Percentiles rank a stretch among this genome's conserved stretches.
These are phyloP conservation scores for Penicillium sp. DNA, from an alignment of 2,329 filamentous ascomycete species.

Conservation along the genomic window DNA sequence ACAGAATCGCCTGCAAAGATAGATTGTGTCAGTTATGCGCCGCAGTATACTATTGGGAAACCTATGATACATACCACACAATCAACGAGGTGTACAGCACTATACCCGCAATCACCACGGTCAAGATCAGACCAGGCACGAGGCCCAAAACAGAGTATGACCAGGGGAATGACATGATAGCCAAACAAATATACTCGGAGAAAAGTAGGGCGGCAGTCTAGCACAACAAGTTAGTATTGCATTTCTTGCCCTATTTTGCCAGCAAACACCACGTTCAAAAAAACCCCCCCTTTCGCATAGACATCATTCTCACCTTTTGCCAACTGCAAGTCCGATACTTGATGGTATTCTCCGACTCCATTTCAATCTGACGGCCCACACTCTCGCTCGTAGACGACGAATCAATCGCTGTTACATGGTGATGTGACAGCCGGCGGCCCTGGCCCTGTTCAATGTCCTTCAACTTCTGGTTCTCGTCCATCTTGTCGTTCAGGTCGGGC, in stretches of 20 bases:
- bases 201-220: conserved; percentile 86
- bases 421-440: conserved; percentile 23
- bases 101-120: conserved; percentile 72
- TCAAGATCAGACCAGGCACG: conserved; percentile 83
- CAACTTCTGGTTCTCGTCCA: conserved; percentile 30
- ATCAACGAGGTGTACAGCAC: conserved; percentile 82
- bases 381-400: conserved; percentile 49
- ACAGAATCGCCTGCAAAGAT: conserved; percentile 75
- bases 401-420: conserved; percentile 28
- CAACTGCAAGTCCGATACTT: conserved; percentile 93
- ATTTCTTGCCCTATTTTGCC: background rate
- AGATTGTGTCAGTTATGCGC: conserved; percentile 23
- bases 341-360: conserved; percentile 78
- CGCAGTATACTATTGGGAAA: background rate
- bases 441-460: conserved; percentile 38
- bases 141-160: conserved; percentile 87
- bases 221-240: background rate
- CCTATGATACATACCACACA: conserved; percentile 55
- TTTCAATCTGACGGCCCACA: conserved; percentile 70
- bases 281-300: background rate
- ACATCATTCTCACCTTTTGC: conserved; percentile 69
- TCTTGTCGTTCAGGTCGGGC: conserved; percentile 28
- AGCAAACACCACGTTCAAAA: background rate
- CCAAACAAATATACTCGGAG: conserved; percentile 91
- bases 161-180: conserved; percentile 95